phyloP scores from a whole-genome alignment of 1,284 basidiomycete species.

The Apiotrichum veenhuisii region DNA sequence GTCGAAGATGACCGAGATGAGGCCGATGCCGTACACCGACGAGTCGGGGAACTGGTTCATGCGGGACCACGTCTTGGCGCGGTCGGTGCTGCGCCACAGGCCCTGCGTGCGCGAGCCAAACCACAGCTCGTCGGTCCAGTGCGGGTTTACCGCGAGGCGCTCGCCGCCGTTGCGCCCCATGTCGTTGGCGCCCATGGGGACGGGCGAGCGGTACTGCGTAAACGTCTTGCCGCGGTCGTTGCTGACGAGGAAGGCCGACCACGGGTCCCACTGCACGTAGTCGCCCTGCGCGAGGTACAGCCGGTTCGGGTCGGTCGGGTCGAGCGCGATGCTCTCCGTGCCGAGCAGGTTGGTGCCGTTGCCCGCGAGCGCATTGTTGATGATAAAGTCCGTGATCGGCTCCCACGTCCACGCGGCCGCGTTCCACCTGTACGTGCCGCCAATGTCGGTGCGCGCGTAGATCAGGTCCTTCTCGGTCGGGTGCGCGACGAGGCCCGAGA shows the following conservation, averaged over 20 bases:
- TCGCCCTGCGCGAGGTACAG: constrained; percentile 3
- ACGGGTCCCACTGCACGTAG: not conserved
- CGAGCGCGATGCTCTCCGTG: constrained; percentile 2
- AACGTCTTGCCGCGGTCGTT: not conserved
- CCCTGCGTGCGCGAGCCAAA: not conserved
- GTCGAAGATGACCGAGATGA: not conserved
- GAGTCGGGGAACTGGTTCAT: not conserved
- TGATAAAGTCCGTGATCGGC: constrained; percentile 1
- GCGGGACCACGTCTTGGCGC: not conserved
- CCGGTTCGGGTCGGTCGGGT: not conserved
- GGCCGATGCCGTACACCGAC: not conserved
- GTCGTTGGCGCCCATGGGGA: constrained; percentile 4
- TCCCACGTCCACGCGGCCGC: not conserved
- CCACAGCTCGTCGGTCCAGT: not conserved
- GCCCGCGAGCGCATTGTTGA: too few relatives aligned
- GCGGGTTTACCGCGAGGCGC: constrained; percentile 1
- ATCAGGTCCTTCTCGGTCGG: not conserved
- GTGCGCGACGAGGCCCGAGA: constrained; percentile 3
- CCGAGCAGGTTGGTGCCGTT: constrained; percentile 1
- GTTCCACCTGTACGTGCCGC: constrained; percentile 4
- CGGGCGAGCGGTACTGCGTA: not conserved
- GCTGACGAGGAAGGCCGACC: not conserved
- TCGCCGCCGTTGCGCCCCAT: constrained; percentile 3
- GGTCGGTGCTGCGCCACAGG: not conserved
- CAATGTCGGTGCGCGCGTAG: constrained; percentile 5